Base-by-base conservation (phyloP, 139 green algal species). In the Zygnema circumcarinatum region DNA sequence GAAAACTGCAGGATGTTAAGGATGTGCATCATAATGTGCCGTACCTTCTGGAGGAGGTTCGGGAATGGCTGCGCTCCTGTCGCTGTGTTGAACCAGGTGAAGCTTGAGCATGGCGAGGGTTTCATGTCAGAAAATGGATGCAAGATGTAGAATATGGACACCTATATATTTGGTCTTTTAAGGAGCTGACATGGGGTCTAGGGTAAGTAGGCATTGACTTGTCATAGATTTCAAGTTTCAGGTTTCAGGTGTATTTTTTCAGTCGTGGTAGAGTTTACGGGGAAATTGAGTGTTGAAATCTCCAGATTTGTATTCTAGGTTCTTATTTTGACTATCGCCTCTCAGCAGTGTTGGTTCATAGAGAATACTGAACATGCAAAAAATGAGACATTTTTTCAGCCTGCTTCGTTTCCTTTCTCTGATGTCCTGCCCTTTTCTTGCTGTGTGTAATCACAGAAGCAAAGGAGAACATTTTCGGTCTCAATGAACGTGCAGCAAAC, bases 31-130 rank as follows among this genome's bases (percentile, higher is more conserved):
- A 56, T 20, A 0, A 62, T 2, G 38, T 84, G 16, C 76, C 76
- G 1, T 33, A 36, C 2, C 35, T 67, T 38, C 25, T 84, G 0
- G 35, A 62, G 25, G 36, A 84, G 32, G 41, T 67, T 68, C 38
- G 76, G 20, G 76, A 84, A 84, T 84, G 76, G 76, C 76, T 84
- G 21, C 76, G 76, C 29, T 74, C 52, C 2, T 84, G 38, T 62
- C 47, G 67, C 38, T 32, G 35, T 35, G 40, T 84, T 0, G 76
- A 84, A n/a, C 38, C 38, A 84, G 76, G 76, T 84, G 35, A 52
- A n/a, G 35, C 16, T 78, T 16, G 35, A 36, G 0, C 16, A 56
- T 69, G 0, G 0, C 21, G 35, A 22, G 36, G 67, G 2, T 7
- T 33, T 35, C 3, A 35, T 74, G 33, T 74, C 0, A 74, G 0